Base-by-base conservation (phyloP, 768 basidiomycete genomes). In the Floccularia luteovirens region DNA sequence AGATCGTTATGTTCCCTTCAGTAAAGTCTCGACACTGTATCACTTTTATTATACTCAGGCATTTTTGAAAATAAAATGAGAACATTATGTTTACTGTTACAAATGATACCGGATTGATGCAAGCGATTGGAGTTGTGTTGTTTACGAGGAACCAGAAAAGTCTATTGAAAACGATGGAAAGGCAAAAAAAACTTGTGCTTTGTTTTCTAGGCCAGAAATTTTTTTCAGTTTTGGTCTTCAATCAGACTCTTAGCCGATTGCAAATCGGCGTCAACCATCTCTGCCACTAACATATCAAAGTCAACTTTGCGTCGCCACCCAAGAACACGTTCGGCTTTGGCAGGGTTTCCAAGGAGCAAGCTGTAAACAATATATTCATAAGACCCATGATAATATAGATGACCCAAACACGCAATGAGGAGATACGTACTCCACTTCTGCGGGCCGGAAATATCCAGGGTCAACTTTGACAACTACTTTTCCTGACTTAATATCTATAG, bases 251-350 rank as follows among this genome's bases (percentile, higher is more conserved):
- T 71, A 37, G 81, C 74, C 35, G 85, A 80, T 56, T 78, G 71
- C 51, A 92, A 60, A 56, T 93, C 90, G 7, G 82, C 76, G 23
- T 73, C 69, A 19, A 96, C 90, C 93, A 97, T 96, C 72, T 97
- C 90, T 50, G 74, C 73, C 30, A 97, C 88, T 45, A 98, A 78
- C 24, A 74, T 62, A 47, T 90, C 79, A 56, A 96, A 98, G 49
- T 76, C 69, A 42, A 90, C 79, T 49, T 79, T 69, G 44, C 94
- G 82, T 60, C 84, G 91, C 93, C 93, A 97, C 6, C 90, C 89
- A 31, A 98, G 80, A 31, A 79, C 31, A 32, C 72, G 76, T 59
- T 96, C 91, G 0, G 94, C 93, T 66, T 97, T 97, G 37, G 83
- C 69, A 3, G 92, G 90, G 60, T 86, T 83, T 11, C 93, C 93